Percentiles rank a stretch among this genome's conserved stretches.
phyloP scores from a whole-genome alignment of 2,329 filamentous ascomycete species.

The Xylariomycetidae sp. region DNA sequence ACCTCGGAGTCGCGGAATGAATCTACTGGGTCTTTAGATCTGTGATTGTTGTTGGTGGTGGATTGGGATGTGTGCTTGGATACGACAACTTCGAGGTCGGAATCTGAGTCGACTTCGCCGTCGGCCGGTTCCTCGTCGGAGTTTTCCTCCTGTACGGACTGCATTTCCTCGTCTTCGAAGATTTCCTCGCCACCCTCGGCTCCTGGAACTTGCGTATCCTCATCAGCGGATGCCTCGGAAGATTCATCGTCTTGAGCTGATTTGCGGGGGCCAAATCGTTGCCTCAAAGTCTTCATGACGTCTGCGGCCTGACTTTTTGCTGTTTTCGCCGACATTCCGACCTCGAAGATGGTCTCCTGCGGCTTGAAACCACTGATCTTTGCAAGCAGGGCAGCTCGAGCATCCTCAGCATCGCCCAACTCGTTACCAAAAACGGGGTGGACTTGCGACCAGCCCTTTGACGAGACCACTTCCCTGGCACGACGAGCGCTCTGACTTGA shows the following conservation, averaged over 20 bases:
- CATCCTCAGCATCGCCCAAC: slow-evolving; percentile 59
- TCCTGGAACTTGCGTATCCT: slow-evolving; percentile 20
- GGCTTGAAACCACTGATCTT: slow-evolving; percentile 85
- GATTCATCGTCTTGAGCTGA: slow-evolving; percentile 40
- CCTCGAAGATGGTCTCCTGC: slow-evolving; percentile 93
- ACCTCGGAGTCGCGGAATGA: slow-evolving; percentile 79
- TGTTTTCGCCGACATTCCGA: slow-evolving; percentile 67
- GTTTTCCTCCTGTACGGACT: background rate
- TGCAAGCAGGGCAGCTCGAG: slow-evolving; percentile 81
- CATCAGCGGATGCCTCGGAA: slow-evolving; percentile 9
- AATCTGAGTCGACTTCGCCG: slow-evolving; percentile 49
- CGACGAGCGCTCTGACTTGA: slow-evolving; percentile 87
- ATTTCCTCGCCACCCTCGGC: slow-evolving; percentile 15
- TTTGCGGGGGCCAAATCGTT: slow-evolving; percentile 60
- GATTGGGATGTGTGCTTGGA: slow-evolving; percentile 47
- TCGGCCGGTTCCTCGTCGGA: slow-evolving; percentile 22
- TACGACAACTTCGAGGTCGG: slow-evolving; percentile 68
- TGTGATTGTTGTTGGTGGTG: slow-evolving; percentile 40
- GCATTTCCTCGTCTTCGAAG: slow-evolving; percentile 20
- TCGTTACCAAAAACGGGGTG: slow-evolving; percentile 77
- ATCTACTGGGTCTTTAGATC: slow-evolving; percentile 8
- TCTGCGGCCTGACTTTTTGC: slow-evolving; percentile 63
- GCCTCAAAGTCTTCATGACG: slow-evolving; percentile 68
- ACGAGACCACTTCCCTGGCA: slow-evolving; percentile 69
- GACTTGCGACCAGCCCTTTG: slow-evolving; percentile 66